These are phyloP conservation scores for Viola pubescens DNA, from an alignment of 441 rosid genomes.

Conservation along the genomic window DNA sequence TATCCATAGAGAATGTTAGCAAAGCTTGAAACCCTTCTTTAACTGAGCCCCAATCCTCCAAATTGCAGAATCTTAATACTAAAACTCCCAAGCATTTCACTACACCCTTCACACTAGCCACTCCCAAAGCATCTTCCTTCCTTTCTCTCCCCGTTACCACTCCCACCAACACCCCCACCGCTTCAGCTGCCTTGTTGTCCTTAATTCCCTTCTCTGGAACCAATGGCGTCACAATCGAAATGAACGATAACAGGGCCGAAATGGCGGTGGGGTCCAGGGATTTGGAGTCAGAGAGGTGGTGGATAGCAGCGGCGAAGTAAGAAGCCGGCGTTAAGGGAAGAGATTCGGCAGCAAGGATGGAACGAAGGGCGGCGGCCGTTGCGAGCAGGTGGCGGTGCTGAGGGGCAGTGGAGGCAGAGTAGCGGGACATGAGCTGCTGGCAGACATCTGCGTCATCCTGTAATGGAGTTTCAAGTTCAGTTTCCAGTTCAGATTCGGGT, in stretches of 20 bases:
- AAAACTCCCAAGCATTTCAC: conserved; percentile 75
- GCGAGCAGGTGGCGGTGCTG: conserved; percentile 92
- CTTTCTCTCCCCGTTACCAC: conserved; percentile 29
- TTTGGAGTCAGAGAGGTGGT: conserved; percentile 33
- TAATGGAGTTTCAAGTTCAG: conserved; percentile 22
- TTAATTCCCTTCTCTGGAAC: conserved; percentile 43
- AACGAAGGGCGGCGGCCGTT: conserved; percentile 77
- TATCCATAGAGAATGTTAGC: conserved; percentile 58
- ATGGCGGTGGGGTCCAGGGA: conserved; percentile 47
- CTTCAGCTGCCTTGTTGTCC: conserved; percentile 52
- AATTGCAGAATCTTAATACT: conserved; percentile 50
- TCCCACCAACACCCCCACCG: conserved; percentile 49
- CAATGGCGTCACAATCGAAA: conserved; percentile 49
- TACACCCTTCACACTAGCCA: conserved; percentile 57
- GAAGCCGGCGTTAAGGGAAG: conserved; percentile 50
- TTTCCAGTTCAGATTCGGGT: conserved; percentile 21
- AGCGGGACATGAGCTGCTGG: conserved; percentile 83
- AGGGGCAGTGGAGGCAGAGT: conserved; percentile 67
- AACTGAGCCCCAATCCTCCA: conserved; percentile 62
- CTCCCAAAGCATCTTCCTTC: conserved; percentile 46
- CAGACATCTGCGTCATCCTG: conserved; percentile 53
- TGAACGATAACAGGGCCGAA: conserved; percentile 64
- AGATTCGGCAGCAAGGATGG: conserved; percentile 61
- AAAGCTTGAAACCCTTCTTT: conserved; percentile 47
- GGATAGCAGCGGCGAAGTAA: conserved; percentile 76